These are phyloP conservation scores for Plenodomus tracheiphilus DNA, from an alignment of 2,329 filamentous ascomycete species.

Conservation along the genomic window DNA sequence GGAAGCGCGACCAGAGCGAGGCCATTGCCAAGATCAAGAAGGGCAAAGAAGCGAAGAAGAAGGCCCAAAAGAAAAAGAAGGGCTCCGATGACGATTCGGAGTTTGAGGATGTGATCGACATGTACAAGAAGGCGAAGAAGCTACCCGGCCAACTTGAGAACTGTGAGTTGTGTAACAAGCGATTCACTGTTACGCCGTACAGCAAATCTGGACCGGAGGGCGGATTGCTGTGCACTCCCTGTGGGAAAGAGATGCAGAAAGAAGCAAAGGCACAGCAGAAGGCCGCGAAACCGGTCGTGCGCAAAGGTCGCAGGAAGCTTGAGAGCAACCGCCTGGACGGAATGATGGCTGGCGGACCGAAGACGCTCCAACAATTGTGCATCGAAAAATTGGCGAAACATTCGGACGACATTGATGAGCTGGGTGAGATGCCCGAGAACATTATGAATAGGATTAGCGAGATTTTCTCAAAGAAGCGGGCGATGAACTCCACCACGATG, in stretches of 20 bases:
- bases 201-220: conserved; percentile 80
- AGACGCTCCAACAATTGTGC: conserved; percentile 67
- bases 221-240: conserved; percentile 81
- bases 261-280: conserved; percentile 65
- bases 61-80: conserved; percentile 46
- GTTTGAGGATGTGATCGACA: conserved; percentile 55
- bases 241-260: conserved; percentile 73
- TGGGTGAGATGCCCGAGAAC: conserved; percentile 63
- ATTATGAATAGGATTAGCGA: conserved; percentile 63
- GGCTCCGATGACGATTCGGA: conserved; percentile 50
- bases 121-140: conserved; percentile 61
- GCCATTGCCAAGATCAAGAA: conserved; percentile 48
- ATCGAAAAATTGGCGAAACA: conserved; percentile 66
- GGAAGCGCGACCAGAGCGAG: conserved; percentile 61
- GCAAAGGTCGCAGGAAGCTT: conserved; percentile 70
- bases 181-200: conserved; percentile 92
- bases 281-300: conserved; percentile 60
- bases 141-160: conserved; percentile 86
- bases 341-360: conserved; percentile 64
- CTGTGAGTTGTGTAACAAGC: conserved; percentile 81
- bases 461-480: conserved; percentile 66
- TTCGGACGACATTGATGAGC: conserved; percentile 65
- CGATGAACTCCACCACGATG: conserved; percentile 56
- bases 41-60: conserved; percentile 55
- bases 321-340: conserved; percentile 88